Evolutionary conservation across 2,329 filamentous ascomycete species (phyloP).

Genomic region (Moelleriella libera): DNA sequence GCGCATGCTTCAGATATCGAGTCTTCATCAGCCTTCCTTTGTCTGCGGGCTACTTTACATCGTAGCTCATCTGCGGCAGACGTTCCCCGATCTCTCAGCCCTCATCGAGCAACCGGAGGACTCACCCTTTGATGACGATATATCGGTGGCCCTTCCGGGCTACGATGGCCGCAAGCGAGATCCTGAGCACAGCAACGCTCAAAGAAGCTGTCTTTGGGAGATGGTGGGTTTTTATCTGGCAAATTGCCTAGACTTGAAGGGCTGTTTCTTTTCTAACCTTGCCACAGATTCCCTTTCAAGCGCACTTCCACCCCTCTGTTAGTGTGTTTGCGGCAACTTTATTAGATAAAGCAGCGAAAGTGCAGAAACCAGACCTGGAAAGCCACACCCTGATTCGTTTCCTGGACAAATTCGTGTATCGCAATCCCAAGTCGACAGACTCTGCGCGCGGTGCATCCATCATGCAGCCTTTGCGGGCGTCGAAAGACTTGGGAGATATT

Average conservation of each 20-base stretch:
- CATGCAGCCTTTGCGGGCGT: slow-evolving; percentile 72
- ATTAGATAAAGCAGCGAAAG: slow-evolving; percentile 53
- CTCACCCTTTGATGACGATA: slow-evolving; percentile 48
- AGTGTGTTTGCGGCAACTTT: slow-evolving; percentile 66
- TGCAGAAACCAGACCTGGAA: slow-evolving; percentile 79
- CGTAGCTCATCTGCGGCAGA: slow-evolving; percentile 62
- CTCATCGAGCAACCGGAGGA: slow-evolving; percentile 73
- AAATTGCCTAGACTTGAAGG: neutral
- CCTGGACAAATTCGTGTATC: slow-evolving; percentile 96
- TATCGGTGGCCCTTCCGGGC: slow-evolving; percentile 23
- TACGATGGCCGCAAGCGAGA: slow-evolving; percentile 90
- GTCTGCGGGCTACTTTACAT: slow-evolving; percentile 88
- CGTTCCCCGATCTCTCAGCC: slow-evolving; percentile 66
- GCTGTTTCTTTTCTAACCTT: neutral
- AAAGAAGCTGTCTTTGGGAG: slow-evolving; percentile 88
- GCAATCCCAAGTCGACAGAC: slow-evolving; percentile 65
- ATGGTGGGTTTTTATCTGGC: slow-evolving; percentile 35
- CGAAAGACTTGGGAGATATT: slow-evolving; percentile 38
- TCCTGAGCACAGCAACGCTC: slow-evolving; percentile 86
- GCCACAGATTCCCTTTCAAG: slow-evolving; percentile 20
- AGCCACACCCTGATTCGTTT: slow-evolving; percentile 90
- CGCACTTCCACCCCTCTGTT: slow-evolving; percentile 89
- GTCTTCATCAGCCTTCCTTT: slow-evolving; percentile 83
- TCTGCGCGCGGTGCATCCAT: slow-evolving; percentile 69
- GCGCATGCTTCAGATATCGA: slow-evolving; percentile 74